These are phyloP conservation scores for Vitis cinerea DNA, from an alignment of 164 flowering plant genomes.

Conservation along the genomic window DNA sequence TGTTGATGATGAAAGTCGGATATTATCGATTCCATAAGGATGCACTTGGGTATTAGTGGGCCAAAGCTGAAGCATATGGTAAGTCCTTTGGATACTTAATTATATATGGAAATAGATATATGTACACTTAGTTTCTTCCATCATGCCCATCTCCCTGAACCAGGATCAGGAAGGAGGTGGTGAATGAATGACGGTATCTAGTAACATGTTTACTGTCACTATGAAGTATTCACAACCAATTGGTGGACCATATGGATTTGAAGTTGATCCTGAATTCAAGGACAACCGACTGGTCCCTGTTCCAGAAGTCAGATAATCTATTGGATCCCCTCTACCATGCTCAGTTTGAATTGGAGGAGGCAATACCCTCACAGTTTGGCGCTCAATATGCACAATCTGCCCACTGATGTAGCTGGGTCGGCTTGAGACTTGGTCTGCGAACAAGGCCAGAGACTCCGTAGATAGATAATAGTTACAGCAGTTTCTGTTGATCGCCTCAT, in stretches of 20 bases:
- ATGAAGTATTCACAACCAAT: conserved; percentile 85
- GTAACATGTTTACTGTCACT: conserved; percentile 96
- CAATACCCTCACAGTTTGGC: conserved; percentile 47
- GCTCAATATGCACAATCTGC: conserved; percentile 94
- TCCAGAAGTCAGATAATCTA: conserved; percentile 45
- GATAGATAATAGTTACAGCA: conserved; percentile 84
- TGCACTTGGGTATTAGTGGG: too few species aligned
- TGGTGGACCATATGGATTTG: conserved; percentile 73
- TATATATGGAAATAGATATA: conserved; percentile 4
- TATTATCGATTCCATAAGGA: too few species aligned
- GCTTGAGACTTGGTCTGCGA: conserved; percentile 62
- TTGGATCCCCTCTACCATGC: conserved; percentile 32
- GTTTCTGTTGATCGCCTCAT: conserved; percentile 81
- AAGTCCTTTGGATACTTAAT: too few species aligned
- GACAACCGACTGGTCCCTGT: conserved; percentile 35
- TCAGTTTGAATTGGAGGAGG: conserved; percentile 26
- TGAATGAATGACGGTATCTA: conserved; percentile 74
- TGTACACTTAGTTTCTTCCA: conserved; percentile 56
- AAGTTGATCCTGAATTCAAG: conserved; percentile 34
- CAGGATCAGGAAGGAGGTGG: conserved; percentile 77
- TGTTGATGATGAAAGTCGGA: too few species aligned
- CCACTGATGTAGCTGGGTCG: conserved; percentile 85
- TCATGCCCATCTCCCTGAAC: conserved; percentile 49
- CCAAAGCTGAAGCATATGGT: too few species aligned
- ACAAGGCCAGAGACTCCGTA: conserved; percentile 87